Evolutionary conservation across 148 eudicot species (phyloP), one percentile per base, ranked within the genome.

Genomic region (Vaccinium macrocarpon): DNA sequence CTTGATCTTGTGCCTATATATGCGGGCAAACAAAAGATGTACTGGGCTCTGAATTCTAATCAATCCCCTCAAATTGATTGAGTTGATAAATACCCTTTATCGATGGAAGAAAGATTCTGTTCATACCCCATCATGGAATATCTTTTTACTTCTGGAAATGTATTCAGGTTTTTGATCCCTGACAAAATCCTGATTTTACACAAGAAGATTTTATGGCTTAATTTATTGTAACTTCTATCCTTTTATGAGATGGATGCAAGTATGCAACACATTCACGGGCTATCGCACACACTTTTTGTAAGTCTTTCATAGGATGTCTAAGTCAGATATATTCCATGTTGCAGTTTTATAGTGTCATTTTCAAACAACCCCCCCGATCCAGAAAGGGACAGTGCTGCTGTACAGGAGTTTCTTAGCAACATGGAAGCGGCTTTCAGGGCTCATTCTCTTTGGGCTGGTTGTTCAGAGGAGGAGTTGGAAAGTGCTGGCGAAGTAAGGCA

Each of bases 391-490:
- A 93, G 98, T 84, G 92, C 95, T 80, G 92, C 99, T 9, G 98
- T 97, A 83, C 99, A 97, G 88, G 91, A 91, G 81, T 97, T 97
- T 81, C 94, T 97, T 86, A 83, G 90, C 81, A 93, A 90, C 84
- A 97, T 95, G 99, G 99, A 97, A 88, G 91, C 92, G 27, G 97
- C 99, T 85, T 97, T 97, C 83, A 87, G 94, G 86, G 95, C 95
- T 79, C 99, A 97, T 87, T 85, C 97, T 7, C 98, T 97, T 79
- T 97, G 99, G 99, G 93, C 95, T 49, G 96, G 94, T 82, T 92
- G 96, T 83, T 95, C 97, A 53, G 98, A 97, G 85, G 98, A 93
- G 86, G 99, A 94, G 85, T 89, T 97, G 78, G 99, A 97, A 57
- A 92, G 98, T 84, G 98, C 99, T 64, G 97, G 97, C 86, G 99